Percentiles rank a stretch among this genome's conserved stretches.
Conservation (phyloP, 371 early-diverging fungal genomes). For the Mucor mucedo region DNA sequence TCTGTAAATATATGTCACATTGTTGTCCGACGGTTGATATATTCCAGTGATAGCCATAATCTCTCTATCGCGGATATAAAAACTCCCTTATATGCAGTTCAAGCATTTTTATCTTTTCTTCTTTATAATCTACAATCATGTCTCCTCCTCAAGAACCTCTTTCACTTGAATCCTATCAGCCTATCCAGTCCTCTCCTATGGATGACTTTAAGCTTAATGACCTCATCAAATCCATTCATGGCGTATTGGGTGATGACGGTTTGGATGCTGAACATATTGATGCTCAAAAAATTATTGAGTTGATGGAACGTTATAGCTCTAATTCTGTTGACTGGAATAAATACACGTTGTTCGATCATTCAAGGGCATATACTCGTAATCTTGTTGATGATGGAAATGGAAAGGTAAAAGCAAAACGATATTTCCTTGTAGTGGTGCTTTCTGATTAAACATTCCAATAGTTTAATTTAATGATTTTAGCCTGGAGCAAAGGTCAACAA, state of each 20-base stretch:
- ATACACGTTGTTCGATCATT: conserved; percentile 81
- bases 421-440: not conserved
- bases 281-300: conserved; percentile 58
- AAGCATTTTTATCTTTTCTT: conserved; percentile 8
- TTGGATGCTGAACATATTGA: conserved; percentile 64
- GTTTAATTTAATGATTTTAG: conserved; percentile 91
- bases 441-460: conserved; percentile 9
- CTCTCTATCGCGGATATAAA: too few species aligned
- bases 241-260: conserved; percentile 32
- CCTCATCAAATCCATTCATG: conserved; percentile 31
- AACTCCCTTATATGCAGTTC: conserved; percentile 1
- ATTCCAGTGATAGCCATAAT: not conserved
- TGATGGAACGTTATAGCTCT: conserved; percentile 71
- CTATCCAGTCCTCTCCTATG: not conserved
- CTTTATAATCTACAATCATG: conserved; percentile 15
- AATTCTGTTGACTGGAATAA: conserved; percentile 75
- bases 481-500: conserved; percentile 82
- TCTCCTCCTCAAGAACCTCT: conserved; percentile 35
- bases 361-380: conserved; percentile 80
- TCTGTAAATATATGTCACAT: conserved; percentile 1
- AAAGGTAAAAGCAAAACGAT: conserved; percentile 43
- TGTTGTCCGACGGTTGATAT: conserved; percentile 6
- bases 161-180: conserved; percentile 1
- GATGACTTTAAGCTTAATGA: conserved; percentile 19
- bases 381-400: conserved; percentile 93